Evolutionary conservation across 2,329 filamentous ascomycete species (phyloP).

Genomic region (Ceratocystis destructans): DNA sequence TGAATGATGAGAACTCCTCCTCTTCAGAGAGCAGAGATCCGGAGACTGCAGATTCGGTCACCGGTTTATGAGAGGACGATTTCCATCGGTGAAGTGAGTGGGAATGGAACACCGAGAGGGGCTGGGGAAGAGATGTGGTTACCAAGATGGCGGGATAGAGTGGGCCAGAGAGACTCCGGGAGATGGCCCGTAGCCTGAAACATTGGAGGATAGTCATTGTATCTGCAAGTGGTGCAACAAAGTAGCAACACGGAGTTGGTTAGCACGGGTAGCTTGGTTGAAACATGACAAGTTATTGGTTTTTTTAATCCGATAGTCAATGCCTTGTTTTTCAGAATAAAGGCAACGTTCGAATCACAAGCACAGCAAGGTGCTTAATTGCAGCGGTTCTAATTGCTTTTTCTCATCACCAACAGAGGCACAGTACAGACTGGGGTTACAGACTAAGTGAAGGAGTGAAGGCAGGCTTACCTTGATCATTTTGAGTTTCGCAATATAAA

Average conservation of each 20-base stretch:
- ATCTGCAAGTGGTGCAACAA: constrained; percentile 21
- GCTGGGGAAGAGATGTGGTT: neutral
- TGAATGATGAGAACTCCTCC: constrained; percentile 27
- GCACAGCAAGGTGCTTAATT: constrained; percentile 34
- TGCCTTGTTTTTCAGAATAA: constrained; percentile 3
- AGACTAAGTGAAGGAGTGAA: neutral
- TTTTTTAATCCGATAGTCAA: neutral
- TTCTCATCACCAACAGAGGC: constrained; percentile 29
- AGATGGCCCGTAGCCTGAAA: constrained; percentile 26
- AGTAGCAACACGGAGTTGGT: neutral
- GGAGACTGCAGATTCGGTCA: neutral
- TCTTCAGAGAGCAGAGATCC: constrained; percentile 11
- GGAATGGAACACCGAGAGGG: neutral
- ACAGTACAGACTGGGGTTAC: neutral
- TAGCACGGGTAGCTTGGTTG: neutral
- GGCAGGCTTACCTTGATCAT: constrained; percentile 20
- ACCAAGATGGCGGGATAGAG: neutral
- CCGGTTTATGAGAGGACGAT: constrained; percentile 2
- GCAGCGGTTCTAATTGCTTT: constrained; percentile 35
- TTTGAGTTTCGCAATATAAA: constrained; percentile 11
- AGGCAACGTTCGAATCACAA: constrained; percentile 30
- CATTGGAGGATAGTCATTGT: constrained; percentile 29
- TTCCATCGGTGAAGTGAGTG: constrained; percentile 11
- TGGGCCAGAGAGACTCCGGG: constrained; percentile 11
- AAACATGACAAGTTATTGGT: too few species aligned